These are phyloP conservation scores for Phanerodontia chrysosporium DNA, from an alignment of 768 basidiomycete species.

Conservation along the genomic window DNA sequence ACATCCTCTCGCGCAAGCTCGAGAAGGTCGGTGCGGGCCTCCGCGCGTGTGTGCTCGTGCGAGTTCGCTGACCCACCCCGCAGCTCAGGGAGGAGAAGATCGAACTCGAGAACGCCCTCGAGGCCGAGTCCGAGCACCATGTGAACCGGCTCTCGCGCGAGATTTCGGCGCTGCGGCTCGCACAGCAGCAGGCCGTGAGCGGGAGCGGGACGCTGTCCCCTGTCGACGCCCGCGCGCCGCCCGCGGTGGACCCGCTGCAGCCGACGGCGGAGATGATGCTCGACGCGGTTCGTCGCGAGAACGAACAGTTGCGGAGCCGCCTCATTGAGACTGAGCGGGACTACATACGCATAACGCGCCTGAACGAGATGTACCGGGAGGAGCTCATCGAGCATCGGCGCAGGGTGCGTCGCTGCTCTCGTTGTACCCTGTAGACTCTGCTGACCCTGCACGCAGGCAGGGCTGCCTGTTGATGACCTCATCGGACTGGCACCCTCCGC, in stretches of 20 bases:
- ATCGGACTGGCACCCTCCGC: constrained; percentile 56
- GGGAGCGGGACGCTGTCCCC: constrained; percentile 23
- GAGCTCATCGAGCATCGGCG: constrained; percentile 76
- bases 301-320: constrained; percentile 64
- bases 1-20: constrained; percentile 75
- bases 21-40: constrained; percentile 61
- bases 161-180: constrained; percentile 57
- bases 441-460: constrained; percentile 42
- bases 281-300: constrained; percentile 74
- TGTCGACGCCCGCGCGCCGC: constrained; percentile 14
- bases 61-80: not conserved
- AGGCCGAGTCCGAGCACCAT: constrained; percentile 84
- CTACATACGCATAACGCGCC: constrained; percentile 64
- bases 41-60: not conserved
- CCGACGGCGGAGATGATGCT: constrained; percentile 57
- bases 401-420: constrained; percentile 47
- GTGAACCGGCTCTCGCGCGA: constrained; percentile 75
- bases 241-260: constrained; percentile 16
- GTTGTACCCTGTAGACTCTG: not conserved
- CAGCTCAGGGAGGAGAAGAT: constrained; percentile 85
- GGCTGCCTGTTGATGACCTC: constrained; percentile 73
- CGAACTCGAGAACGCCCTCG: constrained; percentile 72
- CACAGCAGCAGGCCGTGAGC: constrained; percentile 48
- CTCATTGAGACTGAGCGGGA: constrained; percentile 75
- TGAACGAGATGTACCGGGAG: constrained; percentile 84